phyloP scores from a whole-genome alignment of 768 basidiomycete species.

The Pholiota conissans region DNA sequence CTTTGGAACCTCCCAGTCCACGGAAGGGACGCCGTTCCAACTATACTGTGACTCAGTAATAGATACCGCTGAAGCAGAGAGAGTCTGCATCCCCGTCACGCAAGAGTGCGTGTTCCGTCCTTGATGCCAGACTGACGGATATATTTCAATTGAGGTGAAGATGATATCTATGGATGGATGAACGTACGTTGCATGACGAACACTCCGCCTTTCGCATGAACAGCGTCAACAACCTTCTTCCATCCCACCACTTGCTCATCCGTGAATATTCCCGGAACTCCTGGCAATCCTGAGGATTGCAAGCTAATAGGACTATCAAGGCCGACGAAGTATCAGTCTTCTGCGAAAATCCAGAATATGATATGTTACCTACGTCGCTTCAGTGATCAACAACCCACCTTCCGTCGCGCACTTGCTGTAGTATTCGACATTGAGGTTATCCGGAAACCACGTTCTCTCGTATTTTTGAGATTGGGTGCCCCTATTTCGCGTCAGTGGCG shows the following conservation, averaged over 20 bases:
- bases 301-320: constrained; percentile 12
- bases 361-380: constrained; percentile 15
- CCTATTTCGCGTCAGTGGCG: constrained; percentile 17
- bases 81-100: constrained; percentile 10
- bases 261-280: constrained; percentile 19
- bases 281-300: constrained; percentile 13
- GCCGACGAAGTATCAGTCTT: neutral
- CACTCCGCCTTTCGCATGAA: constrained; percentile 11
- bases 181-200: constrained; percentile 17
- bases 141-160: too few relatives aligned
- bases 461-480: constrained; percentile 14
- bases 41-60: constrained; percentile 10
- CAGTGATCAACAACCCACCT: constrained; percentile 17
- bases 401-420: constrained; percentile 12
- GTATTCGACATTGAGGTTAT: constrained; percentile 14
- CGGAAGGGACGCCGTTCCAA: neutral
- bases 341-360: neutral
- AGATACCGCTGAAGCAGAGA: constrained; percentile 13
- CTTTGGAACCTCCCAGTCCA: constrained; percentile 14
- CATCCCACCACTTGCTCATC: constrained; percentile 16
- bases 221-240: constrained; percentile 15
- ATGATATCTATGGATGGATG: too few relatives aligned
- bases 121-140: constrained; percentile 22
- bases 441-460: constrained; percentile 15
- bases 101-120: constrained; percentile 18